Base-by-base conservation (phyloP, 495 filamentous ascomycete species). In the Halenospora varia region DNA sequence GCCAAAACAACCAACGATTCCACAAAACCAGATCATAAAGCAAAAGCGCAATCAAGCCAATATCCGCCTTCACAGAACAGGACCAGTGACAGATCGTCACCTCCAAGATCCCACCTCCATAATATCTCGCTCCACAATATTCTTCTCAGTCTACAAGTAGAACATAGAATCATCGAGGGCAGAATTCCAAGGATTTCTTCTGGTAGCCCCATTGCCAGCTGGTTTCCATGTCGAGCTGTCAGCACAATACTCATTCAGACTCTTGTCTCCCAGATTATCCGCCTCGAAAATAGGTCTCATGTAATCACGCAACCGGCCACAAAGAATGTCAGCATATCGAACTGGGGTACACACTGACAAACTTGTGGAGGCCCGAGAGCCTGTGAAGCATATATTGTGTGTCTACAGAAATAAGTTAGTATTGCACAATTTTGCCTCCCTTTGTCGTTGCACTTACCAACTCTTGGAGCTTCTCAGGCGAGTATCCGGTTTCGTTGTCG, bases 251-350 rank as follows among this genome's bases (percentile, higher is more conserved):
- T n/a, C n/a, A n/a, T n/a, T n/a, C n/a, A n/a, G n/a, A n/a, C n/a
- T n/a, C n/a, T n/a, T n/a, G n/a, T n/a, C n/a, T n/a, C n/a, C n/a
- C n/a, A n/a, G n/a, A n/a, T n/a, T n/a, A n/a, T n/a, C n/a, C n/a
- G n/a, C n/a, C 4, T 60, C 44, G 3, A 55, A 17, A 24, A 45
- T 51, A 2, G 51, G 57, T 25, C 23, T 24, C 58, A 61, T 23
- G 24, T 61, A 61, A 19, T 48, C 51, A 2, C 59, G 22, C 4
- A 56, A 40, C 10, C 59, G 47, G 10, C 52, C 48, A 13, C 59
- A 61, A 13, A 56, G 25, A 25, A 56, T 15, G 15, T 61, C 59
- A 6, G 59, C 59, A 29, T 61, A 61, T 10, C 53, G 39, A 45
- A 53, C 59, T 41, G 59, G 53, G 0, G 53, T 48, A 11, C 46